These are phyloP conservation scores for Jacaranda mimosifolia DNA, from an alignment of 257 asterid genomes.

Conservation along the genomic window DNA sequence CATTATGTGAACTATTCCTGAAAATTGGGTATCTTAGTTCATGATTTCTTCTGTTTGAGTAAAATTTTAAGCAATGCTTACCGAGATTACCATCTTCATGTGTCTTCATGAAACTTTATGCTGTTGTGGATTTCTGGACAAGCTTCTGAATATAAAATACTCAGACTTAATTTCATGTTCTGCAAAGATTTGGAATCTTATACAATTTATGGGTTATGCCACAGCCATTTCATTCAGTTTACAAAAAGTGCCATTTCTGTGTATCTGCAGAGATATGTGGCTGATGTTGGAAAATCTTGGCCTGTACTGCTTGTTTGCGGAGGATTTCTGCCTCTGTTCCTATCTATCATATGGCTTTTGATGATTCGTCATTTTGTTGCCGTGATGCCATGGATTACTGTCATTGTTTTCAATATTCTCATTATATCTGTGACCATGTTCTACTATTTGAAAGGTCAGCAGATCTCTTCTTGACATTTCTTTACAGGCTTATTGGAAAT, in stretches of 20 bases:
- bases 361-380: conserved; percentile 91
- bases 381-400: conserved; percentile 98
- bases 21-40: too few species aligned
- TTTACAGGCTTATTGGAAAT: conserved; percentile 21
- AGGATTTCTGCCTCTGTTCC: conserved; percentile 87
- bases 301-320: conserved; percentile 96
- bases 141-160: conserved; percentile 2
- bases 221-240: conserved; percentile 4
- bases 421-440: conserved; percentile 89
- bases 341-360: conserved; percentile 94
- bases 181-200: conserved; percentile 9
- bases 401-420: conserved; percentile 78
- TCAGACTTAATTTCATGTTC: conserved; percentile 1
- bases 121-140: too few species aligned
- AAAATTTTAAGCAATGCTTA: too few species aligned
- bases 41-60: too few species aligned
- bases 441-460: conserved; percentile 90
- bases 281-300: conserved; percentile 97
- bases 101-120: too few species aligned
- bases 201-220: conserved; percentile 16
- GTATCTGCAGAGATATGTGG: conserved; percentile 88
- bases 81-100: too few species aligned
- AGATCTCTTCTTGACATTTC: conserved; percentile 30
- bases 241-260: conserved; percentile 27
- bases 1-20: too few species aligned